phyloP scores from a whole-genome alignment of 495 filamentous ascomycete genomes.

The Aspergillus ellipticus region DNA sequence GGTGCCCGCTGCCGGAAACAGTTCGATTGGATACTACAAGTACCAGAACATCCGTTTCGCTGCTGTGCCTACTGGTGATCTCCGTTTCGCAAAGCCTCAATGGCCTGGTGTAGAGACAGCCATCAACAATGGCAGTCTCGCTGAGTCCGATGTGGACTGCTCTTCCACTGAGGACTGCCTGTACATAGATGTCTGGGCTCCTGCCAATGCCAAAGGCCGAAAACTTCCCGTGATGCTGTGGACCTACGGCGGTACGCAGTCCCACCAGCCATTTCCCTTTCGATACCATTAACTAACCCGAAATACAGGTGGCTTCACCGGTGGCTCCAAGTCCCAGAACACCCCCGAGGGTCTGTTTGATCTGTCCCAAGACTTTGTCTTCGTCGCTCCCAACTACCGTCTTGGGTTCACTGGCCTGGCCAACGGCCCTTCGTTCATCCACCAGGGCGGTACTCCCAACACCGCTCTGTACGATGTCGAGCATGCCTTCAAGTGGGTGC shows the following conservation, averaged over 20 bases:
- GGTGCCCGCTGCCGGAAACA: conserved; percentile 15
- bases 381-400: conserved; percentile 46
- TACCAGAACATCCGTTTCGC: conserved; percentile 55
- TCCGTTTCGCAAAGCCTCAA: conserved; percentile 54
- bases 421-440: conserved; percentile 35
- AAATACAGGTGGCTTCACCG: conserved; percentile 32
- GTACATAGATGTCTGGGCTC: conserved; percentile 39
- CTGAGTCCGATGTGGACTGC: conserved; percentile 43
- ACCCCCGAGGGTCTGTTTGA: conserved; percentile 23
- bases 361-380: conserved; percentile 39
- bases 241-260: conserved; percentile 27
- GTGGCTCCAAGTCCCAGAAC: conserved; percentile 27
- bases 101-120: conserved; percentile 41
- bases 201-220: conserved; percentile 21
- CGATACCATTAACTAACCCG: background rate
- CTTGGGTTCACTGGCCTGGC: conserved; percentile 55
- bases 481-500: conserved; percentile 36
- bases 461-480: conserved; percentile 49
- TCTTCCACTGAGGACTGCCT: conserved; percentile 37
- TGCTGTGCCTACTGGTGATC: conserved; percentile 48
- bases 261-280: background rate
- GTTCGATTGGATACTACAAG: conserved; percentile 20
- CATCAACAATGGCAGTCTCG: conserved; percentile 49
- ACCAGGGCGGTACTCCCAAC: conserved; percentile 40
- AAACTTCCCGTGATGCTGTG: conserved; percentile 38